Evolutionary conservation across 2,329 filamentous ascomycete species (phyloP), one percentile per base, ranked within the genome.

Genomic region (Colletotrichum sp.): DNA sequence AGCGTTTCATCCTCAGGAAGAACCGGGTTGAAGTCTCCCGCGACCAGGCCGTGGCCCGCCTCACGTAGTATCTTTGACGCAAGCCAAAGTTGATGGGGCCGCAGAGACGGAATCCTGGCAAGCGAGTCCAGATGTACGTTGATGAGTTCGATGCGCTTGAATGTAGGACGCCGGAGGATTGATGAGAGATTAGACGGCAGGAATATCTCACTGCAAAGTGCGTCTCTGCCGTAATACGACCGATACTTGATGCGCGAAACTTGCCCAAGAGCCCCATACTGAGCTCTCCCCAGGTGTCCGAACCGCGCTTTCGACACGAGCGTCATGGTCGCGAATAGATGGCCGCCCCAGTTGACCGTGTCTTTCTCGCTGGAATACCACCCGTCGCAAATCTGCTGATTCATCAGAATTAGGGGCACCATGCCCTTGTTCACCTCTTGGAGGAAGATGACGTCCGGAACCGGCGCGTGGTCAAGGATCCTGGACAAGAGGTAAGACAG

Each of bases 61-160:
- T 77, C 77, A 28, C 75, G 78, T 5, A 86, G 77, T 15, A 83
- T 75, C 6, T 71, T 71, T 0, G 81, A 77, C 3, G 80, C 75
- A 16, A 82, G 80, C 1, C 79, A 77, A 2, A 86, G 52, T 70
- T 86, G 84, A 2, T 72, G 69, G 0, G 81, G 82, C 6, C 85
- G 81, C 6, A 67, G 75, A n/a, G 80, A 84, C 4, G 81, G 81
- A 8, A 77, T 52, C 24, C 82, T 74, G 0, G 79, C 71, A 7
- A 83, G 80, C 2, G 83, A 86, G 74, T 87, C 84, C 10, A 87
- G 79, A 68, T 87, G 84, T 15, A 87, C 83, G 36, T 87, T 86
- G 70, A 84, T 69, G n/a, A 86, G 79, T 9, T 82, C 82, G 28
- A 82, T 16, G 6, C 32, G 68, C 36, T 21, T 52, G 32, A 48